Evolutionary conservation across 352 stramenopile species (phyloP), one percentile per base, ranked within the genome.

Genomic region (Labyrinthula sp.): DNA sequence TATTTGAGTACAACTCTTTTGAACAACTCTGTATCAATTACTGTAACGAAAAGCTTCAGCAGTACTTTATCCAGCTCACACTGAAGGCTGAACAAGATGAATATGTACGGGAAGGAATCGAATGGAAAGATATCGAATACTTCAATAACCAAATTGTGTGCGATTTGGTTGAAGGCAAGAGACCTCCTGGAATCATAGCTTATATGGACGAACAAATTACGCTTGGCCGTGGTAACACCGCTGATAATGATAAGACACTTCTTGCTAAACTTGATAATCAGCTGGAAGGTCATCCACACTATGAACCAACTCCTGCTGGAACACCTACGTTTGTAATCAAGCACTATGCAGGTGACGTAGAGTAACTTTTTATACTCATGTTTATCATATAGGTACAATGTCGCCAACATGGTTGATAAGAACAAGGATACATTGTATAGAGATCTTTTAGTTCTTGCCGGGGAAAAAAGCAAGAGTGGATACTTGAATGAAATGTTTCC

Each of bases 371-470:
- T 22, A 9, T 17, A 40, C 8, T 40, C 34, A 9, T 40, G 15
- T 10, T 40, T 9, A 40, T 40, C 34, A 46, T 22, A 83, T 94
- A 34, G 83, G 12, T 95, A 95, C 58, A 75, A 85, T 50, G 82
- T 75, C 5, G 69, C 79, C 2, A 77, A 77, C 15, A 94, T 95
- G 62, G 82, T 92, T 61, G 81, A 92, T 61, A 93, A 92, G 61
- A 89, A 94, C 56, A 78, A 79, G 33, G 83, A 94, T 55, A 84
- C 71, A 8, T 65, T 95, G 26, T 85, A 89, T 57, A 91, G 93
- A 41, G 83, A 94, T 40, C 63, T 95, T 36, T 73, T 89, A 46
- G 22, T 36, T 14, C 26, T 18, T 29, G 37, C 21, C 26, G 3
- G 8, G 29, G 48, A 3, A 30, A 21, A 2, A n/a, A 31, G 18